A percentile compares a stretch with the other conserved stretches of the same genome.
phyloP scores from a whole-genome alignment of 371 early-diverging fungal genomes.

The Mucor saturninus region DNA sequence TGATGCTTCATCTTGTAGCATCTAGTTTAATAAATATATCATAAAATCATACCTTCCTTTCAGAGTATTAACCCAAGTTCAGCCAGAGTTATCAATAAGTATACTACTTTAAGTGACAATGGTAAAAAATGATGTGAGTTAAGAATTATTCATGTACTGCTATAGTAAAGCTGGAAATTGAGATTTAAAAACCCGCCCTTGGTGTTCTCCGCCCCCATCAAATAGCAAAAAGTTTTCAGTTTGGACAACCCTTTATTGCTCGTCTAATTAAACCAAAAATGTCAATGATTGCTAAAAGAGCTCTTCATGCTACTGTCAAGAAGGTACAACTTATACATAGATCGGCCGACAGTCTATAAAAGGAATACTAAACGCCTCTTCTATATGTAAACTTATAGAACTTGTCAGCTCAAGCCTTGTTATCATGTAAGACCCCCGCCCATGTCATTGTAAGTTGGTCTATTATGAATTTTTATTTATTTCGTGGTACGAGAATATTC shows the following conservation, averaged over 20 bases:
- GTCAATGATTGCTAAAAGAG: conserved; percentile 13
- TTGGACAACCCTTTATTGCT: background rate
- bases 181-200: too few species aligned
- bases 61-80: too few species aligned
- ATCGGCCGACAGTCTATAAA: too few species aligned
- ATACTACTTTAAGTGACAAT: too few species aligned
- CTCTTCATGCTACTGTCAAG: background rate
- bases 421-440: conserved; percentile 17
- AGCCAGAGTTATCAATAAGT: too few species aligned
- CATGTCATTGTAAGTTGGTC: conserved; percentile 15
- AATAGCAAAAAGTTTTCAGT: background rate
- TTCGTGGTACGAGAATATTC: background rate
- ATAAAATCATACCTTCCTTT: too few species aligned
- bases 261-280: conserved; percentile 6
- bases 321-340: background rate
- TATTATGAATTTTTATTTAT: background rate
- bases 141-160: too few species aligned
- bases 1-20: too few species aligned
- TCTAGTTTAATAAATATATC: too few species aligned
- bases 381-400: background rate
- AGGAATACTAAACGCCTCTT: too few species aligned
- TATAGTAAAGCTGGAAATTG: too few species aligned
- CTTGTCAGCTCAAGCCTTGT: conserved; percentile 9
- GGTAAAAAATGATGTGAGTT: too few species aligned
- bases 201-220: background rate